Evolutionary conservation across 192 early-diverging fungal species (phyloP).

Genomic region (Spinellus fusiger): DNA sequence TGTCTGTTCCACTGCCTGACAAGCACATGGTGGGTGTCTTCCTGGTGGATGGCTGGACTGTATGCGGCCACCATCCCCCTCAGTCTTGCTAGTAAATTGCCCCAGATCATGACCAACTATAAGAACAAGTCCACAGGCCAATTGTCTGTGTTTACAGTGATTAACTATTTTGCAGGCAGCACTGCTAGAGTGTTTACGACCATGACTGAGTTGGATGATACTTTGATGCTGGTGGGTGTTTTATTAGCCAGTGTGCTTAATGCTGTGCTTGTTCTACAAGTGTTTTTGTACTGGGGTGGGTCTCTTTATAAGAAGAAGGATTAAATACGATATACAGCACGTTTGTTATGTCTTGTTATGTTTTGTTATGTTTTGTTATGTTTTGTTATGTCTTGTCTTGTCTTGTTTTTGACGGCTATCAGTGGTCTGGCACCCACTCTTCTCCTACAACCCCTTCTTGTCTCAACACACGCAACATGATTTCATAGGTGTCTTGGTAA

Average conservation of each 20-base stretch:
- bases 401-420: neutral
- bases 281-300: slow-evolving; percentile 73
- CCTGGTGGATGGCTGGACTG: slow-evolving; percentile 51
- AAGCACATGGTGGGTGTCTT: slow-evolving; percentile 36
- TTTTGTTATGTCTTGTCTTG: too few relatives aligned
- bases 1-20: slow-evolving; percentile 50
- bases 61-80: slow-evolving; percentile 77
- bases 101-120: slow-evolving; percentile 86
- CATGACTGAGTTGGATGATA: slow-evolving; percentile 83
- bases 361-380: too few relatives aligned
- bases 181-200: slow-evolving; percentile 90
- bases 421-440: slow-evolving; percentile 49
- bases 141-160: slow-evolving; percentile 82
- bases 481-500: slow-evolving; percentile 67
- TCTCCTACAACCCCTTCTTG: slow-evolving; percentile 47
- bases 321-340: neutral
- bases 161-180: slow-evolving; percentile 83
- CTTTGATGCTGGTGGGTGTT: slow-evolving; percentile 63
- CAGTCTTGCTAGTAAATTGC: slow-evolving; percentile 74
- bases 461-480: slow-evolving; percentile 58
- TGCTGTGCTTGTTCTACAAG: slow-evolving; percentile 68
- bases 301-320: neutral
- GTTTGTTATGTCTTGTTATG: too few relatives aligned
- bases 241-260: slow-evolving; percentile 72
- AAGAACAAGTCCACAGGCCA: slow-evolving; percentile 83